phyloP scores from a whole-genome alignment of 2,329 filamentous ascomycete genomes.

The Mollisia scopiformis region DNA sequence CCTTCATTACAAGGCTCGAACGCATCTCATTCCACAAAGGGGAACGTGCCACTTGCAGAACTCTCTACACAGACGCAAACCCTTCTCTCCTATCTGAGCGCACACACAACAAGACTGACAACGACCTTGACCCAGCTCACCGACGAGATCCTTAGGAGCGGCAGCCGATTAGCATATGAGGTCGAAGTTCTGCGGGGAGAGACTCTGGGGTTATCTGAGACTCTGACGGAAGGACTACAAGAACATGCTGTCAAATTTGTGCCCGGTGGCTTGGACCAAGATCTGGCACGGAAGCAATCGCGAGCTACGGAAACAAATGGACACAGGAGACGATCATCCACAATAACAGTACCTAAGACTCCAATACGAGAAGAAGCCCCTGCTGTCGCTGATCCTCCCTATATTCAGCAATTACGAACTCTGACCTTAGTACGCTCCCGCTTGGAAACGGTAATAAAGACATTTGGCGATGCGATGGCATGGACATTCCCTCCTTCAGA shows the following conservation, averaged over 20 bases:
- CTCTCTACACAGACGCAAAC: slow-evolving; percentile 81
- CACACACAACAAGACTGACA: slow-evolving; percentile 83
- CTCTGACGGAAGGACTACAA: slow-evolving; percentile 71
- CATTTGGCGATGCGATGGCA: slow-evolving; percentile 94
- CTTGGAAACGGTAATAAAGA: slow-evolving; percentile 87
- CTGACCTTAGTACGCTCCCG: slow-evolving; percentile 80
- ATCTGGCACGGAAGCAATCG: slow-evolving; percentile 25
- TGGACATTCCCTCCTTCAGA: slow-evolving; percentile 92
- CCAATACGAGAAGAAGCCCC: slow-evolving; percentile 27
- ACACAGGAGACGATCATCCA: slow-evolving; percentile 32
- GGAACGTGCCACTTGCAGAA: slow-evolving; percentile 65
- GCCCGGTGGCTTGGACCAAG: slow-evolving; percentile 47
- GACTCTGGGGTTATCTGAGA: slow-evolving; percentile 77
- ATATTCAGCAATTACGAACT: slow-evolving; percentile 79
- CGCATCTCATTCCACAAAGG: slow-evolving; percentile 33
- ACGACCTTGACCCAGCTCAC: slow-evolving; percentile 84
- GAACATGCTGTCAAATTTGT: slow-evolving; percentile 76
- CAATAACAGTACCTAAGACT: slow-evolving; percentile 29
- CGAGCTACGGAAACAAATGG: slow-evolving; percentile 30
- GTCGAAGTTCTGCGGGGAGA: slow-evolving; percentile 93
- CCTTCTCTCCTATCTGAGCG: slow-evolving; percentile 84
- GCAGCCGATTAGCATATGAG: slow-evolving; percentile 88
- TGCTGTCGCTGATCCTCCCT: slow-evolving; percentile 56
- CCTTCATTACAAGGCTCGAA: slow-evolving; percentile 60
- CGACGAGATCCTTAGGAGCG: slow-evolving; percentile 90